These are phyloP conservation scores for Tardiomyces digboiensis DNA, from an alignment of 1,139 yeast species.

Conservation along the genomic window DNA sequence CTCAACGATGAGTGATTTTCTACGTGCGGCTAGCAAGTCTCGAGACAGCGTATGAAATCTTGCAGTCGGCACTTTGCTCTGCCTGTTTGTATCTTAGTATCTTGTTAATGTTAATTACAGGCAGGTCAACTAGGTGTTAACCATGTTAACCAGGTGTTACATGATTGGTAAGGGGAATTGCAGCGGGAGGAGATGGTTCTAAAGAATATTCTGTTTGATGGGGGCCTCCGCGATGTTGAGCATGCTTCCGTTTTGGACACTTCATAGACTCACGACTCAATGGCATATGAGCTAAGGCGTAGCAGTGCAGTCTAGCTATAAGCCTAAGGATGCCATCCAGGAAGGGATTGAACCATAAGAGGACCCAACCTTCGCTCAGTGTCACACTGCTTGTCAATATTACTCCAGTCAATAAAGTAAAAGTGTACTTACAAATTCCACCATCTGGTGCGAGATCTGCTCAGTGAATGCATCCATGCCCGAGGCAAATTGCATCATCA, in stretches of 20 bases:
- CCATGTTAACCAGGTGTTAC: too few species aligned
- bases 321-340: background rate
- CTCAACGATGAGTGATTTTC: too few species aligned
- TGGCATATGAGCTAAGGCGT: too few species aligned
- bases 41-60: too few species aligned
- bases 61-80: too few species aligned
- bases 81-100: too few species aligned
- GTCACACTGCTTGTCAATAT: background rate
- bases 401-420: background rate
- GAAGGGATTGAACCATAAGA: background rate
- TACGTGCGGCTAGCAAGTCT: too few species aligned
- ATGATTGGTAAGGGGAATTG: too few species aligned
- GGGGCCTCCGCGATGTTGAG: background rate
- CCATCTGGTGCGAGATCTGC: slow-evolving; percentile 6
- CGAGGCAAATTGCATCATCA: slow-evolving; percentile 19
- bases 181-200: too few species aligned
- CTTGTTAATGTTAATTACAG: too few species aligned
- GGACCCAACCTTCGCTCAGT: background rate
- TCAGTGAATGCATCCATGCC: slow-evolving; percentile 11
- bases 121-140: too few species aligned
- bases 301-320: too few species aligned
- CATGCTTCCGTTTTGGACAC: background rate
- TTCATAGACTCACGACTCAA: background rate
- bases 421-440: slow-evolving; percentile 3
- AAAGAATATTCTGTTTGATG: background rate